phyloP scores from a whole-genome alignment of 176 grass and related monocot species.

The Cymbopogon citratus region DNA sequence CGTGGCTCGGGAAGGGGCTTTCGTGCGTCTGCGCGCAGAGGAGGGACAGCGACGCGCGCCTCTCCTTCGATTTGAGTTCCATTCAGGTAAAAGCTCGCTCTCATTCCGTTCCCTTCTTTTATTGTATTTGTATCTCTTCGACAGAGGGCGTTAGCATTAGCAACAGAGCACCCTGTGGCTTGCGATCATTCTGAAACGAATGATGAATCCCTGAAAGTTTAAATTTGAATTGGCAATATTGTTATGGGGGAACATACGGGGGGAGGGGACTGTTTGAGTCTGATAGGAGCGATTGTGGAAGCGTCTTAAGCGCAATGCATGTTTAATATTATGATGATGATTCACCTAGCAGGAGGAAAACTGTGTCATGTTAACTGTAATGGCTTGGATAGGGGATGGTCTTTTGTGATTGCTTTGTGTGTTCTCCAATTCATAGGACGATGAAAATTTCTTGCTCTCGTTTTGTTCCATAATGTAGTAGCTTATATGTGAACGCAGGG shows the following conservation, averaged over 20 bases:
- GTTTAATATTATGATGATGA: not conserved
- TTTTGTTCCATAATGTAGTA: not conserved
- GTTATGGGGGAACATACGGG: too few species aligned
- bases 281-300: not conserved
- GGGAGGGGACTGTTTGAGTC: not conserved
- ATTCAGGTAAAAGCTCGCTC: constrained; percentile 49
- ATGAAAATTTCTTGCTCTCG: not conserved
- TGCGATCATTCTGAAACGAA: not conserved
- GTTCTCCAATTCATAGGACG: not conserved
- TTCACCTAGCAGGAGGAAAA: not conserved
- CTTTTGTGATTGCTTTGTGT: not conserved
- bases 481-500: not conserved
- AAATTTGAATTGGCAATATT: too few species aligned
- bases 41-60: constrained; percentile 69
- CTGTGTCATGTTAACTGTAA: not conserved
- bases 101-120: not conserved
- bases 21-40: constrained; percentile 95
- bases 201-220: too few species aligned
- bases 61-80: constrained; percentile 73
- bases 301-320: not conserved
- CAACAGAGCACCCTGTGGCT: not conserved
- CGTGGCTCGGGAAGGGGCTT: constrained; percentile 93
- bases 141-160: not conserved
- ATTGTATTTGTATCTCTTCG: not conserved
- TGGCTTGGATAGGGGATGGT: not conserved